Base-by-base conservation (phyloP, 1,284 basidiomycete species). In the Puccinia polysora region DNA sequence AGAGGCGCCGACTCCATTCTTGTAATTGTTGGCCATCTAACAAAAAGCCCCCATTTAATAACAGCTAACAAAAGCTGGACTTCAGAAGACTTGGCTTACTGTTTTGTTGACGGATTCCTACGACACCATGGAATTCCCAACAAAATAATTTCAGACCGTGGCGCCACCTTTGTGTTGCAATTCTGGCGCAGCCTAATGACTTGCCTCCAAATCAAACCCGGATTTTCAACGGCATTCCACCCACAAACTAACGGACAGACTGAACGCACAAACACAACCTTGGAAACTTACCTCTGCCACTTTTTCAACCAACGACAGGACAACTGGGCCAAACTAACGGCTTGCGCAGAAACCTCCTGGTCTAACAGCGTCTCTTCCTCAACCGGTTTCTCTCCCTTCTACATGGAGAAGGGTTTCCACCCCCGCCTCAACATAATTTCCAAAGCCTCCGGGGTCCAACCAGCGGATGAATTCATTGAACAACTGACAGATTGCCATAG, bases 291-390 rank as follows among this genome's bases (percentile, higher is more conserved):
- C 38, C 63, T 77, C n/a, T 74, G 75, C 1, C 38, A 34, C 40
- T 78, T 74, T 65, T 38, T 32, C 18, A 5, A 52, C 12, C 63
- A 76, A 49, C 0, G 67, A 4, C 70, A 75, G 36, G 55, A 75
- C 25, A 62, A 77, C 55, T 80, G 78, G 79, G 20, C 12, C 10
- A 53, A 75, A 2, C 75, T 74, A 52, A 65, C 80, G 10, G 67
- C 75, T 1, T 50, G 74, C 0, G 76, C 79, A 0, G 78, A 82
- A n/a, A n/a, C n/a, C n/a, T n/a, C n/a, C n/a, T n/a, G n/a, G n/a
- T n/a, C n/a, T n/a, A n/a, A n/a, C n/a, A n/a, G n/a, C n/a, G n/a
- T n/a, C n/a, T n/a, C n/a, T n/a, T n/a, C n/a, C n/a, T n/a, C n/a
- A n/a, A n/a, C n/a, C n/a, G n/a, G n/a, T n/a, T n/a, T n/a, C n/a